Evolutionary conservation across 768 basidiomycete species (phyloP).

Genomic region (Mycena vulgaris): DNA sequence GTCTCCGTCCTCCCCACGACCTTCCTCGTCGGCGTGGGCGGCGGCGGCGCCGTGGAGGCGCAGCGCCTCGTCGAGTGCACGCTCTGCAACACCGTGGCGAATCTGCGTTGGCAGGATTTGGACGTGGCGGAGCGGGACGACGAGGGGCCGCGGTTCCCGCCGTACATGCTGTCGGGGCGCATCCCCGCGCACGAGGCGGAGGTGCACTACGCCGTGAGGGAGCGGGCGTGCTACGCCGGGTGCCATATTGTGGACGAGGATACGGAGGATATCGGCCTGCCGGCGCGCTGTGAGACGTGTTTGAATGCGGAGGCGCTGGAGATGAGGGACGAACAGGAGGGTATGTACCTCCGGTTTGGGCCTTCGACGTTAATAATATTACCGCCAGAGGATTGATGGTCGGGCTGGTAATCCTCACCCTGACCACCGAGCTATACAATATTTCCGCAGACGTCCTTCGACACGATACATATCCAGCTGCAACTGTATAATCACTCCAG

Average conservation of each 20-base stretch:
- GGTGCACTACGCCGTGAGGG: background rate
- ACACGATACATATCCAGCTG: too few relatives aligned
- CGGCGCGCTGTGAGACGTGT: background rate
- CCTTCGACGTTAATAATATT: too few relatives aligned
- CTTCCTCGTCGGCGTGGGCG: background rate
- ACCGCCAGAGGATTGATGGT: too few relatives aligned
- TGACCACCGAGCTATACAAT: too few relatives aligned
- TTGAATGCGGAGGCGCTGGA: conserved; percentile 9
- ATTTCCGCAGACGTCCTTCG: too few relatives aligned
- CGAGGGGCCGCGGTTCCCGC: background rate
- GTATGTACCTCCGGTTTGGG: too few relatives aligned
- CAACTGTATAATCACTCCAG: too few relatives aligned
- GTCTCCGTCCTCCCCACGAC: background rate
- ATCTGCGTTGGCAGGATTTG: background rate
- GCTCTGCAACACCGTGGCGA: background rate
- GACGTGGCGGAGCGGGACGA: background rate
- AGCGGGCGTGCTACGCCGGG: background rate
- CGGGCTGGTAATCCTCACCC: too few relatives aligned
- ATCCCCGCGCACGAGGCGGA: background rate
- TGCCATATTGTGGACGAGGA: background rate
- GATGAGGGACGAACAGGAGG: too few relatives aligned
- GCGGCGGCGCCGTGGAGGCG: background rate
- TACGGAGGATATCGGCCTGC: background rate
- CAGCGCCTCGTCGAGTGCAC: conserved; percentile 13
- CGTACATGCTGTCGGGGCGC: background rate